These are phyloP conservation scores for Xylariaceae sp. DNA, from an alignment of 2,329 filamentous ascomycete genomes.

Conservation along the genomic window DNA sequence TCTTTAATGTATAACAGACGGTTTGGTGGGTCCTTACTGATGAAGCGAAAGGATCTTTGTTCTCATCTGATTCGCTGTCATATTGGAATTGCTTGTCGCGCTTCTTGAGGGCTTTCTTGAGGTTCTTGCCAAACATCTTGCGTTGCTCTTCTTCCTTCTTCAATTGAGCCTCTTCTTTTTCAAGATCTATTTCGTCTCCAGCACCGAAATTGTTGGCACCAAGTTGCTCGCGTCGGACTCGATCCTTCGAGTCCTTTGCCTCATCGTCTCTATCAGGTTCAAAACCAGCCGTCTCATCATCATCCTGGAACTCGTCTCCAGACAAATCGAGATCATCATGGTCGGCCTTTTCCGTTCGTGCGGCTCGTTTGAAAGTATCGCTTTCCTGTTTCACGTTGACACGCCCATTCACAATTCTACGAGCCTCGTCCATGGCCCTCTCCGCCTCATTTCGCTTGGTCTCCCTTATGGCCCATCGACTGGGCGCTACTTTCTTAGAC, in stretches of 20 bases:
- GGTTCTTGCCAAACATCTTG: slow-evolving; percentile 68
- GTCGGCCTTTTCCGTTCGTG: slow-evolving; percentile 61
- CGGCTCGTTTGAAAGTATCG: slow-evolving; percentile 57
- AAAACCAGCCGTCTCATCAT: slow-evolving; percentile 73
- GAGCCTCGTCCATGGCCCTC: slow-evolving; percentile 55
- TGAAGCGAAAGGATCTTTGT: slow-evolving; percentile 50
- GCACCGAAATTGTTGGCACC: slow-evolving; percentile 78
- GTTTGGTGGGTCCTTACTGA: slow-evolving; percentile 31
- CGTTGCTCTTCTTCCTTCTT: slow-evolving; percentile 64
- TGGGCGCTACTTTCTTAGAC: slow-evolving; percentile 70
- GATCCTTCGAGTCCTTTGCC: slow-evolving; percentile 64
- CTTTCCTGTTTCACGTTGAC: slow-evolving; percentile 66
- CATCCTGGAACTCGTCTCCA: slow-evolving; percentile 77
- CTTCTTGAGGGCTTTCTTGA: slow-evolving; percentile 77
- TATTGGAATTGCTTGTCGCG: slow-evolving; percentile 86
- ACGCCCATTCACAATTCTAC: slow-evolving; percentile 53
- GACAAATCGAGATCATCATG: slow-evolving; percentile 66
- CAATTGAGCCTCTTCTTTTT: slow-evolving; percentile 68
- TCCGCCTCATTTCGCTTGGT: slow-evolving; percentile 48
- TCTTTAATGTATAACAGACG: slow-evolving; percentile 5
- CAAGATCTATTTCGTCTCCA: slow-evolving; percentile 65
- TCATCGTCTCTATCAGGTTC: slow-evolving; percentile 81
- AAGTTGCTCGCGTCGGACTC: slow-evolving; percentile 77
- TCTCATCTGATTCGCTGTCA: slow-evolving; percentile 58
- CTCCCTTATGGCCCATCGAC: slow-evolving; percentile 75